Conservation (phyloP, 2,329 filamentous ascomycete genomes). For the Arthrocladium fulminans region DNA sequence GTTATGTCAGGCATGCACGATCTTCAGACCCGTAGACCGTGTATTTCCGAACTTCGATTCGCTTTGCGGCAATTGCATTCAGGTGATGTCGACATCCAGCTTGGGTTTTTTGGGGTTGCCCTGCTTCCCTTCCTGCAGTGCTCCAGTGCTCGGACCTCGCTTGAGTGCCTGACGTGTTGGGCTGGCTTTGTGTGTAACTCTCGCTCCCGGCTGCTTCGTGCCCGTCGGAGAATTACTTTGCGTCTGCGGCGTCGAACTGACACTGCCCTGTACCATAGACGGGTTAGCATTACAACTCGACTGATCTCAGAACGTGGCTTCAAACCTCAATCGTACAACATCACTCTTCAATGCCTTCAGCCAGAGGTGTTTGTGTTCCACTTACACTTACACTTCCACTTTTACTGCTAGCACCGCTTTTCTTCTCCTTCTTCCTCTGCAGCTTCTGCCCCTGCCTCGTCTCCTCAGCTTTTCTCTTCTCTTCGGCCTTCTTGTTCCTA, state of each 20-base stretch:
- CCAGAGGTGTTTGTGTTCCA: conserved; percentile 3
- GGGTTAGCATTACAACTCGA: not conserved
- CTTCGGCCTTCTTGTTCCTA: conserved; percentile 14
- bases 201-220: not conserved
- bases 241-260: not conserved
- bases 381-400: conserved; percentile 5
- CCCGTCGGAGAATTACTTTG: not conserved
- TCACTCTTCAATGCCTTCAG: conserved; percentile 5
- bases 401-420: not conserved
- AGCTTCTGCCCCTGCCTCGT: conserved; percentile 16
- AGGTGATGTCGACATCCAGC: not conserved
- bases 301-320: not conserved
- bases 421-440: conserved; percentile 16
- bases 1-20: no score
- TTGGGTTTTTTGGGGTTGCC: not conserved
- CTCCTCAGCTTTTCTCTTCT: conserved; percentile 22
- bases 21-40: no score
- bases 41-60: no score
- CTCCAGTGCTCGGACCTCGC: not conserved
- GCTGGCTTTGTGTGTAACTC: not conserved
- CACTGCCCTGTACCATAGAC: not conserved
- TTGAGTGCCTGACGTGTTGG: not conserved
- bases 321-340: conserved; percentile 2
- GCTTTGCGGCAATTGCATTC: not conserved
- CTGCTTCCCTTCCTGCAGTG: not conserved